These are phyloP conservation scores for Clonostachys chloroleuca DNA, from an alignment of 2,329 filamentous ascomycete genomes.

Conservation along the genomic window DNA sequence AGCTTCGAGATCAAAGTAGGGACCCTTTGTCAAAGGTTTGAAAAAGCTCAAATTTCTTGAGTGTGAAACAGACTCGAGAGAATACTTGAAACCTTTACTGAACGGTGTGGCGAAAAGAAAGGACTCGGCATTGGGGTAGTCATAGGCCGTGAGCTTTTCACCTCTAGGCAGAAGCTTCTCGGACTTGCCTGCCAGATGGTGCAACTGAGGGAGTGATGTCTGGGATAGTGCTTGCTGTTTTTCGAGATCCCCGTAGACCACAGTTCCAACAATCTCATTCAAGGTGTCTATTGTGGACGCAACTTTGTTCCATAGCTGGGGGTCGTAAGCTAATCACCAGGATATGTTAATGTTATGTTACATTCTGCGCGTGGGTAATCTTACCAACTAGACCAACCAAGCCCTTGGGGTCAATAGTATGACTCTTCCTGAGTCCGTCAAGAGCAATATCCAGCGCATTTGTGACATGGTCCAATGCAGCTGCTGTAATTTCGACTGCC, in stretches of 20 bases:
- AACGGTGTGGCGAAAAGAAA: conserved; percentile 25
- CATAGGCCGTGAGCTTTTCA: conserved; percentile 21
- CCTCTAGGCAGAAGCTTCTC: background rate
- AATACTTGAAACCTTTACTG: conserved; percentile 58
- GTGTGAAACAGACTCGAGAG: conserved; percentile 73
- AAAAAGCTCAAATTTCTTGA: conserved; percentile 60
- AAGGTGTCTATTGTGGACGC: no score
- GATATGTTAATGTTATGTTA: no score
- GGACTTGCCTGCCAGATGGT: conserved; percentile 8
- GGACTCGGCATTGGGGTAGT: conserved; percentile 21
- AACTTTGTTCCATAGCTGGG: no score
- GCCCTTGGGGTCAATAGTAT: conserved; percentile 8
- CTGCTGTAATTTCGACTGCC: conserved; percentile 46
- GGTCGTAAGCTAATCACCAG: no score
- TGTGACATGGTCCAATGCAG: no score
- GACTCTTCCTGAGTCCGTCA: background rate
- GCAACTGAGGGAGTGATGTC: conserved; percentile 6
- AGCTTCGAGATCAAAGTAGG: conserved; percentile 66
- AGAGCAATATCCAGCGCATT: no score
- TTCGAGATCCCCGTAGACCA: no score
- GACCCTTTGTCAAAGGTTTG: conserved; percentile 56
- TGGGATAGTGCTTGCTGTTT: no score
- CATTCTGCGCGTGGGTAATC: background rate
- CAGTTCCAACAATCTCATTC: no score
- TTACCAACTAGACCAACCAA: conserved; percentile 32